Conservation (phyloP, 345 rosid species). For the Syzygium aromaticum region DNA sequence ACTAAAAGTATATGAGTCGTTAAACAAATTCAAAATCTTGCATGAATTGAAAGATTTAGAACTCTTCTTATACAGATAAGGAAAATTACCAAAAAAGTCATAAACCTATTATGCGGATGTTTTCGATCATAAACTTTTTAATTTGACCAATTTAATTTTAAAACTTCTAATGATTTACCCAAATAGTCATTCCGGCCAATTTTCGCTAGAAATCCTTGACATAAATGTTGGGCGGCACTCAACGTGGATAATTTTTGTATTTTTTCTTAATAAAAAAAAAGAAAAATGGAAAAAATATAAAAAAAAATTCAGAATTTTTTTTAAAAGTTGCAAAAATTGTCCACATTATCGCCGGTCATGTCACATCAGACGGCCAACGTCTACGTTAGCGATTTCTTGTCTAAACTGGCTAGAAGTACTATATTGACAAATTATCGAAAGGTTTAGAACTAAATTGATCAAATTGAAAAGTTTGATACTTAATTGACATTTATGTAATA, state of each 20-base stretch:
- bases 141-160: not conserved
- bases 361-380: rapidly evolving
- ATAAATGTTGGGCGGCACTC: rapidly evolving
- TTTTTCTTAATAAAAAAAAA: not conserved
- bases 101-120: not conserved
- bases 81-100: not conserved
- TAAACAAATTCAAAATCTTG: not conserved
- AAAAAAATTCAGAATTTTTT: not conserved
- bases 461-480: not conserved
- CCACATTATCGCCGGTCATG: rapidly evolving
- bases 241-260: not conserved
- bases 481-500: rapidly evolving
- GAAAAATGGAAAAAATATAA: not conserved
- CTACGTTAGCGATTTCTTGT: rapidly evolving
- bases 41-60: not conserved
- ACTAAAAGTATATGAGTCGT: not conserved
- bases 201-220: not conserved
- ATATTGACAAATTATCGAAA: not conserved
- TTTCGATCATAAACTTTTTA: rapidly evolving
- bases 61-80: not conserved
- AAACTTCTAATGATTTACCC: rapidly evolving
- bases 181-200: not conserved
- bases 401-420: not conserved
- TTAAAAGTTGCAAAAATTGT: not conserved
- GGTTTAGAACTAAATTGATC: rapidly evolving